Conservation (phyloP, 352 stramenopile species). For the Phytophthora sp. region DNA sequence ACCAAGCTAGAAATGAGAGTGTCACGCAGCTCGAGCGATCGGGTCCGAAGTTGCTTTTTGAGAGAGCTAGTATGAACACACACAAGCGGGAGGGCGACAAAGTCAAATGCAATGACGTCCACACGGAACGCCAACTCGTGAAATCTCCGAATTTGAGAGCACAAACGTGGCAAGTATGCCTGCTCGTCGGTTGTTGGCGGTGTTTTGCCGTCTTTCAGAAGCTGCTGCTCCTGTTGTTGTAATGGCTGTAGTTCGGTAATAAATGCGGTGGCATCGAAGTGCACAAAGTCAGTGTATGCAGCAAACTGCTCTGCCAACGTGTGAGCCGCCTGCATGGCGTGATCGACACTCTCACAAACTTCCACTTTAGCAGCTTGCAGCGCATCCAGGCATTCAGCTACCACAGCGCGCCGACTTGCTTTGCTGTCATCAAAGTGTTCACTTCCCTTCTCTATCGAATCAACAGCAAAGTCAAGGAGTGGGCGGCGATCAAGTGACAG, state of each 20-base stretch:
- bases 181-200: conserved; percentile 16
- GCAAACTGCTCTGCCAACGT: conserved; percentile 74
- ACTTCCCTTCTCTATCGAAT: conserved; percentile 2
- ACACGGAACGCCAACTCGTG: conserved; percentile 70
- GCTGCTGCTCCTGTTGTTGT: conserved; percentile 39
- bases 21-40: conserved; percentile 76
- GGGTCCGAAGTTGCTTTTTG: conserved; percentile 73
- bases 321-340: conserved; percentile 71
- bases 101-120: conserved; percentile 74
- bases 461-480: conserved; percentile 60
- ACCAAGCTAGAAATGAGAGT: conserved; percentile 86
- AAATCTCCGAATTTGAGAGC: conserved; percentile 76
- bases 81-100: conserved; percentile 79
- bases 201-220: conserved; percentile 26
- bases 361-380: conserved; percentile 59
- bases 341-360: conserved; percentile 58
- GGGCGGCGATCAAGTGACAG: conserved; percentile 70
- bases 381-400: conserved; percentile 50
- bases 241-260: conserved; percentile 61
- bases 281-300: conserved; percentile 84
- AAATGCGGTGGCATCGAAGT: conserved; percentile 82
- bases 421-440: conserved; percentile 3
- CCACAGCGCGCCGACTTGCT: conserved; percentile 32
- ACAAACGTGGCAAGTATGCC: conserved; percentile 55
- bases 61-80: conserved; percentile 70